Evolutionary conservation across 164 flowering plant species (phyloP).

Genomic region (Brasenia schreberi): DNA sequence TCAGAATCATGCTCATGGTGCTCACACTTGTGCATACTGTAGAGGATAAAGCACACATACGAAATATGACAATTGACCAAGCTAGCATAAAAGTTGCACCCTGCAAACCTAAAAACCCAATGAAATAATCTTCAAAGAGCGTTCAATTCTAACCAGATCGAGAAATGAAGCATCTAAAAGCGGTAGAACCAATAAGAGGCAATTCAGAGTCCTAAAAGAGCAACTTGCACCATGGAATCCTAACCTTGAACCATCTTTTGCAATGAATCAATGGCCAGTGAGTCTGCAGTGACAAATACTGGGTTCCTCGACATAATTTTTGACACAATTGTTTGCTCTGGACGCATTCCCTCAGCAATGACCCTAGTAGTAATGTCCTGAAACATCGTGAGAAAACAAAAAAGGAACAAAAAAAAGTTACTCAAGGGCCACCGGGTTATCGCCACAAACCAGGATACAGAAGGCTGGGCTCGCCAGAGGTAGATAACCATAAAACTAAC

Average conservation of each 20-base stretch:
- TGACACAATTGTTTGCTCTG: conserved; percentile 78
- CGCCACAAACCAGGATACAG: too few species aligned
- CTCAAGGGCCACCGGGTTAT: neutral
- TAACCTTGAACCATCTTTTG: conserved; percentile 95
- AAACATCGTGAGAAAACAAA: neutral
- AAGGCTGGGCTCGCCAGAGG: neutral
- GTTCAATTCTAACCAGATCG: too few species aligned
- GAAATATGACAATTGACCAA: too few species aligned
- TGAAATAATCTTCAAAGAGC: too few species aligned
- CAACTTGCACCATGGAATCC: neutral
- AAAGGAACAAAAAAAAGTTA: too few species aligned
- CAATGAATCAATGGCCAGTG: conserved; percentile 85
- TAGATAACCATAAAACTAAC: neutral
- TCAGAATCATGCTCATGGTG: too few species aligned
- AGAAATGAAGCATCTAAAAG: too few species aligned
- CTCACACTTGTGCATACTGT: too few species aligned
- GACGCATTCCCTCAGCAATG: conserved; percentile 79
- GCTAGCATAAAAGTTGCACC: too few species aligned
- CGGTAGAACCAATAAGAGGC: too few species aligned
- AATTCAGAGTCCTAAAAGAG: neutral
- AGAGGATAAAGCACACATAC: too few species aligned
- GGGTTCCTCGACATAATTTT: conserved; percentile 95
- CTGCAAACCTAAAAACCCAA: too few species aligned
- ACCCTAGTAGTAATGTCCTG: conserved; percentile 87
- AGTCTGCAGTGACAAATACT: conserved; percentile 72